Base-by-base conservation (phyloP, 805 yeast species). In the Nakazawaea sp. region DNA sequence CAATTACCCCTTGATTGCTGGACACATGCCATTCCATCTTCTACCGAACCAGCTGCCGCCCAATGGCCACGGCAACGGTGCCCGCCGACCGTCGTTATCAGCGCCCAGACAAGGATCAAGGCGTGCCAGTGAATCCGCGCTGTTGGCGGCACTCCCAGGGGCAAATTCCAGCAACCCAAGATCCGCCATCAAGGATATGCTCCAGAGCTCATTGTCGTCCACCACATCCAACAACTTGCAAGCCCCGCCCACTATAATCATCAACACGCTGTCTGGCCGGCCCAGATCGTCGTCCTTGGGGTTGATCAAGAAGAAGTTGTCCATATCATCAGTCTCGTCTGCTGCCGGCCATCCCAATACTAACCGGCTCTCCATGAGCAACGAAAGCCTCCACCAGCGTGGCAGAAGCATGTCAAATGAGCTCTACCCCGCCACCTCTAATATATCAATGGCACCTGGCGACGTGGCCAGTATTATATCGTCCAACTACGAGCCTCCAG, bases 211-310 rank as follows among this genome's bases (percentile, higher is more conserved):
- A 7, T 19, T 38, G 13, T 33, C 42, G 13, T 20, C 38, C 5
- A 10, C 20, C 15, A 18, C 21, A 5, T 18, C 18, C 10, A 15
- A 25, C 27, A 7, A 15, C 18, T n/a, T 30, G 13, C 35, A 29
- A 9, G 27, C 12, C 11, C 40, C 35, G 5, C 36, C 42, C 18
- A 11, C 32, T 8, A 38, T 38, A 5, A 24, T 34, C 17, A 38
- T 33, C 13, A 30, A 27, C 20, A 38, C 30, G 27, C 19, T 24
- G 15, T 5, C 20, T 3, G 32, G 30, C 5, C 32, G 36, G 10
- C 12, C 42, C 10, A 26, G 42, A 27, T 18, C 42, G n/a, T 33
- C 38, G 7, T 38, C 42, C 2, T 38, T 38, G 17, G 27, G 15
- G 24, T 11, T 38, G 32, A 13, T 38, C 19, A 33, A 30, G 16